These are phyloP conservation scores for Linnemannia zychae DNA, from an alignment of 192 early-diverging fungal species.

Conservation along the genomic window DNA sequence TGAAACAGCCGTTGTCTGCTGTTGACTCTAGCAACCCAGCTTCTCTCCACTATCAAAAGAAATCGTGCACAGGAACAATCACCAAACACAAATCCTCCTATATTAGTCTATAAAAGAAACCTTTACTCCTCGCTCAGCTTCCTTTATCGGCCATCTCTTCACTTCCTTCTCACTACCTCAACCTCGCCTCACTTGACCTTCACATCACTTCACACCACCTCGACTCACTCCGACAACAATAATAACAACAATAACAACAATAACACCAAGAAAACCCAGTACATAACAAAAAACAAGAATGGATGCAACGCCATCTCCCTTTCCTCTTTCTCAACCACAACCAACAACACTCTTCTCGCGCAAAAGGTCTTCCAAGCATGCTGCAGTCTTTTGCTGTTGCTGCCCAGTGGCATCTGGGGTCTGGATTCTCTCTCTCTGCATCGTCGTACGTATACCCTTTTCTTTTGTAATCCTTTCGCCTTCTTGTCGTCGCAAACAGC, in stretches of 20 bases:
- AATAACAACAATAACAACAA: background rate
- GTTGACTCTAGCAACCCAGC: background rate
- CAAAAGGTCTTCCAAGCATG: background rate
- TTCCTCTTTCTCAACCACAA: background rate
- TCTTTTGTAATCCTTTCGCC: background rate
- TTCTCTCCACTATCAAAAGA: background rate
- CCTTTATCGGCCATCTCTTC: background rate
- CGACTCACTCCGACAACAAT: background rate
- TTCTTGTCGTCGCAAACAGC: background rate
- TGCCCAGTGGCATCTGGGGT: slow-evolving; percentile 20
- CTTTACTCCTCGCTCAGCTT: too few relatives aligned
- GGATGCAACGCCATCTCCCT: background rate
- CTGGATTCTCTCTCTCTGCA: slow-evolving; percentile 22
- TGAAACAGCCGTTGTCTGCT: background rate
- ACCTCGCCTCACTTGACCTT: too few relatives aligned
- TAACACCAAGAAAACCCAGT: background rate
- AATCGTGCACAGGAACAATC: too few relatives aligned
- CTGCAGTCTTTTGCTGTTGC: slow-evolving; percentile 29
- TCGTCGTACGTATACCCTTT: slow-evolving; percentile 18
- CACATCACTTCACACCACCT: too few relatives aligned
- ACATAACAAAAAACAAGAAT: too few relatives aligned
- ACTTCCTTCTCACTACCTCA: background rate
- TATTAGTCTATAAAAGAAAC: too few relatives aligned
- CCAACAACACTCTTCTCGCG: background rate
- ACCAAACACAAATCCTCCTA: too few relatives aligned